These are phyloP conservation scores for Hymenoscyphus occultus DNA, from an alignment of 2,329 filamentous ascomycete genomes.

Conservation along the genomic window DNA sequence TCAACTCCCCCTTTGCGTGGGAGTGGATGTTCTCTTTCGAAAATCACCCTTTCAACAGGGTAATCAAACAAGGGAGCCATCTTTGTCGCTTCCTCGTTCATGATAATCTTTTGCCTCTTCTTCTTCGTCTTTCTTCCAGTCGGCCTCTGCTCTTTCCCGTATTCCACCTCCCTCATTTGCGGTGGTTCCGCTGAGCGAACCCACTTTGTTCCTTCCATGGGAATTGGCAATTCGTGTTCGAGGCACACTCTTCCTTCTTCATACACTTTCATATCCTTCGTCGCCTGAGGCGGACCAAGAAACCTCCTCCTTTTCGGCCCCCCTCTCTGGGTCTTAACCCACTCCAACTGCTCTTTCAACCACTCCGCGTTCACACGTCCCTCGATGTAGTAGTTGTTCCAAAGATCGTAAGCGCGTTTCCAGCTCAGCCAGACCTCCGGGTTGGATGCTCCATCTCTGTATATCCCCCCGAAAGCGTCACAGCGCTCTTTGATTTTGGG, in stretches of 20 bases:
- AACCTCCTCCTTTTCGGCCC: not conserved
- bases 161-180: not conserved
- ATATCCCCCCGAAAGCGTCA: constrained; percentile 13
- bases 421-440: constrained; percentile 31
- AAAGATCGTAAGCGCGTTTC: constrained; percentile 36
- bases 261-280: not conserved
- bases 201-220: not conserved
- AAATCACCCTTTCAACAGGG: not conserved
- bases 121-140: not conserved
- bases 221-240: not conserved
- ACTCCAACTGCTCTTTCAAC: constrained; percentile 16
- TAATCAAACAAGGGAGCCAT: too few relatives aligned
- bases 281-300: not conserved
- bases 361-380: constrained; percentile 27
- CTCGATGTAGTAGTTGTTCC: constrained; percentile 34
- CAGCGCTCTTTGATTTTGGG: constrained; percentile 11
- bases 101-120: not conserved
- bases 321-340: not conserved
- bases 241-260: not conserved
- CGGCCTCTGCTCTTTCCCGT: not conserved
- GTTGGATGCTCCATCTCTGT: not conserved
- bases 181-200: not conserved
- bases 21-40: not conserved
- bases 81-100: not conserved
- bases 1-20: not conserved